These are phyloP conservation scores for Chamaecyparis obtusa DNA, from an alignment of 75 land plant species.

Conservation along the genomic window DNA sequence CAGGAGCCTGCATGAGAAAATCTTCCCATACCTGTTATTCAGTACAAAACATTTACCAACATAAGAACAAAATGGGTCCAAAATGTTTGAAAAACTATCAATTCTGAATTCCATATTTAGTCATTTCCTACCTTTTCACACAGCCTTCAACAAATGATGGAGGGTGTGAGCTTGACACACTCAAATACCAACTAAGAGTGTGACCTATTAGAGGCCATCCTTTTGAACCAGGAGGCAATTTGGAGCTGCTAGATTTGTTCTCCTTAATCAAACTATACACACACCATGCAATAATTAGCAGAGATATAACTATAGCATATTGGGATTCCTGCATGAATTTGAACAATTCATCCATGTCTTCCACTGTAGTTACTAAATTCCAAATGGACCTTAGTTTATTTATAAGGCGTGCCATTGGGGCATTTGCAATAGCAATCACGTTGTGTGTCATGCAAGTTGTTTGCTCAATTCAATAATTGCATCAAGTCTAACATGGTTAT, in stretches of 20 bases:
- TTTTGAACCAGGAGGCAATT: slow-evolving; percentile 47
- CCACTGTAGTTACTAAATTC: neutral
- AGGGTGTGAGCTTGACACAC: slow-evolving; percentile 50
- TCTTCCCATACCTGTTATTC: slow-evolving; percentile 48
- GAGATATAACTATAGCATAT: neutral
- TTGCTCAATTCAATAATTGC: neutral
- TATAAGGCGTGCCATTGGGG: neutral
- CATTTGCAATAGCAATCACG: neutral
- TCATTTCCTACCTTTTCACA: slow-evolving; percentile 29
- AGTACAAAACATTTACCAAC: neutral
- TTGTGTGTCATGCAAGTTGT: neutral
- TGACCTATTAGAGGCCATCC: slow-evolving; percentile 49
- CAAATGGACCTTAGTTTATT: neutral
- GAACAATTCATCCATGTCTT: neutral
- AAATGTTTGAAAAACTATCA: neutral
- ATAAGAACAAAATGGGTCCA: neutral
- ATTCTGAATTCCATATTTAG: neutral
- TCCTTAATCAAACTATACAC: neutral
- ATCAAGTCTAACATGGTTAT: neutral
- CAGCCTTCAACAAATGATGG: slow-evolving; percentile 43
- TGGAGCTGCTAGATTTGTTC: neutral
- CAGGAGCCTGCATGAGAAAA: slow-evolving; percentile 51
- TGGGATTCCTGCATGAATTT: neutral
- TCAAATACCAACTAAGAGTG: slow-evolving; percentile 39
- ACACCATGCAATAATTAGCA: neutral